Percentiles rank a stretch among this genome's conserved stretches.
Evolutionary conservation across 2,329 filamentous ascomycete genomes (phyloP).

Genomic region (Karstenula rhodostoma): DNA sequence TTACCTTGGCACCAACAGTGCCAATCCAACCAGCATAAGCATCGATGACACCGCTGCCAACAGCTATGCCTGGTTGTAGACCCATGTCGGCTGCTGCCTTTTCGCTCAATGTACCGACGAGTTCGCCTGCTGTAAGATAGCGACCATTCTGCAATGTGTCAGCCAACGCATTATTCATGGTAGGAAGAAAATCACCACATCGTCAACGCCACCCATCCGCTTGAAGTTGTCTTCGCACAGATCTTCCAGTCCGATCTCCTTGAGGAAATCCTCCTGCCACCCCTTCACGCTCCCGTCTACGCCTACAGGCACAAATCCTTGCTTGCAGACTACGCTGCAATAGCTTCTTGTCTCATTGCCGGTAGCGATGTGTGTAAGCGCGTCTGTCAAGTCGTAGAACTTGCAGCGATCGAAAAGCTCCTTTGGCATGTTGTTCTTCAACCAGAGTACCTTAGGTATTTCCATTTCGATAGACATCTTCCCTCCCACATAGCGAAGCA

Average conservation of each 20-base stretch:
- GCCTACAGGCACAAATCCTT: constrained; percentile 95
- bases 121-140: constrained; percentile 90
- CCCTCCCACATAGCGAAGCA: constrained; percentile 94
- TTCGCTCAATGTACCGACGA: constrained; percentile 84
- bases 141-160: constrained; percentile 77
- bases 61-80: constrained; percentile 83
- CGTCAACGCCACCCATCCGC: constrained; percentile 91
- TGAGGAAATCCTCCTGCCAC: constrained; percentile 96
- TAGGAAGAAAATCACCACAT: constrained; percentile 76
- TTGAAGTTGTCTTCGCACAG: constrained; percentile 86
- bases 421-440: constrained; percentile 97
- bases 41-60: constrained; percentile 96
- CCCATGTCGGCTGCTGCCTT: constrained; percentile 85
- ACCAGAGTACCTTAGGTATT: constrained; percentile 96
- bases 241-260: constrained; percentile 84
- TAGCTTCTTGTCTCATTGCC: constrained; percentile 91
- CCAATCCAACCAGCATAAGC: constrained; percentile 99
- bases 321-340: constrained; percentile 96
- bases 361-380: constrained; percentile 91
- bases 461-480: constrained; percentile 99
- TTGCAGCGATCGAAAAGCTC: constrained; percentile 92
- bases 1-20: constrained; percentile 95
- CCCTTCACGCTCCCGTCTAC: constrained; percentile 97
- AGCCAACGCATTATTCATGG: constrained; percentile 37
- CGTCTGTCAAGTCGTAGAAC: constrained; percentile 95